Base-by-base conservation (phyloP, 2,329 filamentous ascomycete species). In the Cercospora beticola region DNA sequence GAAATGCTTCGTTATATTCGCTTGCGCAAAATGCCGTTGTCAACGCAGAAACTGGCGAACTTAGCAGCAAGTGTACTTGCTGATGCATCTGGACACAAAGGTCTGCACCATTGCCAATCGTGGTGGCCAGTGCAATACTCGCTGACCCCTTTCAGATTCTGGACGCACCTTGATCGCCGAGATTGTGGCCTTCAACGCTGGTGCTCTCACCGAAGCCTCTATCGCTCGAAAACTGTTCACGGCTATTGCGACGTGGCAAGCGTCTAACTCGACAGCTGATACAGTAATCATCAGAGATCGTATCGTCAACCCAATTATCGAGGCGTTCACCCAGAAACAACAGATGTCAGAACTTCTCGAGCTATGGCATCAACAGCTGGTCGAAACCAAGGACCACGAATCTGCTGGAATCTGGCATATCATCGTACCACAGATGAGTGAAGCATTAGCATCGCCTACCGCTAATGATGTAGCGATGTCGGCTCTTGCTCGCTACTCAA, bases 121-220 rank as follows among this genome's bases (percentile, higher is more conserved):
- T n/a, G 14, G 23, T 23, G 14, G 16, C 31, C 6, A 33, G 7
- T 16, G 2, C 10, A 10, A 16, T 12, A 33, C 14, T 33, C 21
- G 21, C 62, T 43, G 31, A 65, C 33, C n/a, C 16, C 5, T 7
- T 40, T 14, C 21, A 58, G 54, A 57, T 21, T 33, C 31, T 54
- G 31, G 31, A 21, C 84, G 82, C 81, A 66, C 71, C 2, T 70
- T 86, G 21, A 64, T 85, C 21, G 78, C 80, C 12, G 78, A 80
- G 31, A 74, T 84, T n/a, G 75, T 85, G 18, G 74, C 78, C 23
- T 80, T 84, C 62, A 83, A 86, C 70, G 72, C 82, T 3, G 82
- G 82, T 68, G 79, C 83, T 5, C 84, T 86, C 69, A 76, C 83
- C 8, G 71, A 71, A 33, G 14, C 59, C 14, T 49, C n/a, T 14